Percentiles rank a stretch among this genome's conserved stretches.
These are phyloP conservation scores for Lasiodiplodia theobromae DNA, from an alignment of 2,329 filamentous ascomycete species.

Conservation along the genomic window DNA sequence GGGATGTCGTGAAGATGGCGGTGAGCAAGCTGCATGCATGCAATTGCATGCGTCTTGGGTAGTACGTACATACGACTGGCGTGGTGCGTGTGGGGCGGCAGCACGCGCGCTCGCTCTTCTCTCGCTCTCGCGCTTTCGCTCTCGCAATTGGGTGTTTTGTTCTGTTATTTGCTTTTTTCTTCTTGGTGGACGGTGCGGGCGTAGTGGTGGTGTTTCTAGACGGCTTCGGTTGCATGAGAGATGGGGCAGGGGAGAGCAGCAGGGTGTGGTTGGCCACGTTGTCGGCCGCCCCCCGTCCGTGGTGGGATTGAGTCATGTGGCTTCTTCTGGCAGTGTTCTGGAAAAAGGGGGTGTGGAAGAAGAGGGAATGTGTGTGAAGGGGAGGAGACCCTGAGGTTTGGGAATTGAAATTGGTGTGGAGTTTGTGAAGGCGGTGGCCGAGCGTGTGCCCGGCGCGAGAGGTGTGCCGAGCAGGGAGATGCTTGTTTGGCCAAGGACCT, in stretches of 20 bases:
- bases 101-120: too few relatives aligned
- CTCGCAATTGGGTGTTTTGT: background rate
- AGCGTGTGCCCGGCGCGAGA: background rate
- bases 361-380: background rate
- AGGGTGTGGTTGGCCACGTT: background rate
- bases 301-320: background rate
- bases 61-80: too few relatives aligned
- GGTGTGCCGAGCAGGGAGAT: background rate
- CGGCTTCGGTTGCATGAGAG: background rate
- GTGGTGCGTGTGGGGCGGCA: background rate
- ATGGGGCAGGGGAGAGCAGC: background rate
- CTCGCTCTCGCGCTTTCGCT: too few relatives aligned
- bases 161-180: too few relatives aligned
- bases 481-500: background rate
- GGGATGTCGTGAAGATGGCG: background rate
- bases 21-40: background rate
- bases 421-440: background rate
- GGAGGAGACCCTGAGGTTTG: background rate
- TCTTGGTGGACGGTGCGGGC: background rate
- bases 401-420: background rate
- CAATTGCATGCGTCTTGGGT: background rate
- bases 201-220: background rate
- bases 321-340: slow-evolving; percentile 2
- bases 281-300: background rate
- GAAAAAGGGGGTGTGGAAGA: background rate